Base-by-base conservation (phyloP, 139 green algal species). In the Chlorella sorokiniana region DNA sequence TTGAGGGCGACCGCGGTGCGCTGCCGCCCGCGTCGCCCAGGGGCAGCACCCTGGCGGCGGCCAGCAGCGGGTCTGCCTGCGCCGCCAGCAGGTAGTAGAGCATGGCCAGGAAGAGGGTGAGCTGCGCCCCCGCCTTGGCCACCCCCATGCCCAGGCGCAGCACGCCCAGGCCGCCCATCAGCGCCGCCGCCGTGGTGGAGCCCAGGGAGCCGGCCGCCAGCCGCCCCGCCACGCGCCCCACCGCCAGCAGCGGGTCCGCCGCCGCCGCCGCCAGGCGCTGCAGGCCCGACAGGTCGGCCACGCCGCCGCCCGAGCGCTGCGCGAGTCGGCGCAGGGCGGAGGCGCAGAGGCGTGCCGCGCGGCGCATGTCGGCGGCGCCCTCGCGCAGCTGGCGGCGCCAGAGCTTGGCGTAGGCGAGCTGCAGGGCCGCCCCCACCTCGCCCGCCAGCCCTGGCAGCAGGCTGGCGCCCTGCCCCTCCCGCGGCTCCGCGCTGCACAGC, bases 51-150 rank as follows among this genome's bases (percentile, higher is more conserved):
- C 78, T 62, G 25, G 90, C 75, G 1, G 84, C 82, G 7, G 81
- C 62, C 37, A 83, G 75, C 42, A 94, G 74, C 31, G 91, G 90
- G 69, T 94, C 91, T 7, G 63, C 62, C 9, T 83, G 62, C 9
- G 88, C 81, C 3, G 88, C 84, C 44, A 94, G 82, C 75, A 94
- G 83, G 22, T 83, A 85, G 81, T 89, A 92, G 56, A 94, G 84
- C 78, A 93, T 78, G 6, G 81, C 79, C 23, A 82, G 61, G 79
- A 92, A 93, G 7, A 93, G 70, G 25, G 64, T 77, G 3, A 85
- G 68, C 75, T 92, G 87, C 35, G 92, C 67, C 6, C 62, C 87
- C 61, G 80, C 70, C 67, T 87, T 82, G 48, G 88, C 73, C 14
- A 92, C 59, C 31, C 87, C 89, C 59, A 92, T 38, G 51, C 88